Evolutionary conservation across 768 basidiomycete species (phyloP), one percentile per base, ranked within the genome.

Genomic region (Rhizopogon vulgaris): DNA sequence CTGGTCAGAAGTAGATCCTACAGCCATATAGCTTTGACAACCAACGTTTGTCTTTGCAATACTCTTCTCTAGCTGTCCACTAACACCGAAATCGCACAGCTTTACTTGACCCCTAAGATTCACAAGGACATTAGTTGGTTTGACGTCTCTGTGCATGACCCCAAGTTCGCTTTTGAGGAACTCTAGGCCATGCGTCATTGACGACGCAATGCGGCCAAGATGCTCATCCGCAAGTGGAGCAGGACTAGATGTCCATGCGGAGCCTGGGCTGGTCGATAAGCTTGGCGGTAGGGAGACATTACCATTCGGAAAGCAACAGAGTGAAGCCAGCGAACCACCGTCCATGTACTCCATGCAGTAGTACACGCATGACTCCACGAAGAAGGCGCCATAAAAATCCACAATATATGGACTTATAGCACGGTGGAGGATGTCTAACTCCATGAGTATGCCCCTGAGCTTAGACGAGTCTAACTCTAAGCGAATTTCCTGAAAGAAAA

Each of bases 281-380:
- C 65, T 69, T 12, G 67, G 67, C 8, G 67, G 66, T 17, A 67
- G 65, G 40, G 63, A 65, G 42, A 67, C 68, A 27, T 67, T 67
- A 24, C 66, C 66, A 18, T 67, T 69, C 36, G 43, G 82, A 80
- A 54, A 84, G 80, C 71, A 71, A 30, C 61, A 75, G 68, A 56
- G 77, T 70, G 25, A 98, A 67, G 97, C 96, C 42, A 99, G 78
- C 38, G 85, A 89, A n/a, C 94, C 94, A 10, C 94, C 94, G 66
- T 99, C 95, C 96, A 99, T 99, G 71, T 86, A 91, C 74, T 99
- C 96, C 94, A 98, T 98, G 71, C 94, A 98, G 68, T 96, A 97
- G 71, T 99, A 97, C 22, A 99, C 96, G 68, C 95, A 99, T n/a
- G 91, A 91, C 66, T 99, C 96, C 69, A 96, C 94, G 70, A 96